A percentile compares a stretch with the other conserved stretches of the same genome.
Conservation (phyloP, 2,329 filamentous ascomycete species). For the Trichoderma brevicompactum region DNA sequence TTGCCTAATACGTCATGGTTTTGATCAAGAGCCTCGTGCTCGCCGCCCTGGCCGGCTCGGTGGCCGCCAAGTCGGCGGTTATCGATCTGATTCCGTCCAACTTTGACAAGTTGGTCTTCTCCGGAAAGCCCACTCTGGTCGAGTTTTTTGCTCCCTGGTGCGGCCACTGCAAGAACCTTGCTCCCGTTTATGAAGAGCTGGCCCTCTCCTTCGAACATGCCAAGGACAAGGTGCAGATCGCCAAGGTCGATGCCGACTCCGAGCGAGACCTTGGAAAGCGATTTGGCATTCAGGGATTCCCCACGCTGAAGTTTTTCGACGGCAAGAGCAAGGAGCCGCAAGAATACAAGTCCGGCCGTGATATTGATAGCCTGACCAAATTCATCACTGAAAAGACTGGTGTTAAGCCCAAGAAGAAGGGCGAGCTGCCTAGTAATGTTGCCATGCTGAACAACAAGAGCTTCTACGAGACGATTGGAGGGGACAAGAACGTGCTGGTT, state of each 20-base stretch:
- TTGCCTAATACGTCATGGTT: conserved; percentile 51
- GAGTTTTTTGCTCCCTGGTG: conserved; percentile 99
- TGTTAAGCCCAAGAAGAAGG: conserved; percentile 77
- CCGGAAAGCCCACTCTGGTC: conserved; percentile 92
- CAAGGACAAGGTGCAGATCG: conserved; percentile 77
- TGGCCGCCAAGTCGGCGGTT: conserved; percentile 77
- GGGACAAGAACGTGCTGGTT: conserved; percentile 87
- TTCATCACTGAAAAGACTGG: conserved; percentile 90
- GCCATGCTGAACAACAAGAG: conserved; percentile 77
- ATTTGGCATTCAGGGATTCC: conserved; percentile 92
- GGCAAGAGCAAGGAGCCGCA: conserved; percentile 84
- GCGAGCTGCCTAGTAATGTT: conserved; percentile 73
- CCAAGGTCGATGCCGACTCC: conserved; percentile 93
- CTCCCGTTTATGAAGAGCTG: conserved; percentile 92
- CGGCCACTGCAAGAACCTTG: conserved; percentile 97
- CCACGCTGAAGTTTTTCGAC: conserved; percentile 97
- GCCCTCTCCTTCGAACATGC: conserved; percentile 68
- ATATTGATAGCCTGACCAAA: conserved; percentile 79
- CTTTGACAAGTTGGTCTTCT: conserved; percentile 89
- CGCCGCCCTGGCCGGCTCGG: conserved; percentile 58
- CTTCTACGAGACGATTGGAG: conserved; percentile 78
- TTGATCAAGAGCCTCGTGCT: conserved; percentile 64
- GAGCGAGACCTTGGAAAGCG: conserved; percentile 82
- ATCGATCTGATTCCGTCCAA: conserved; percentile 87
- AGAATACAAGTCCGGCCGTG: conserved; percentile 86